phyloP scores from a whole-genome alignment of 305 asterid species.

The Lippia alba region DNA sequence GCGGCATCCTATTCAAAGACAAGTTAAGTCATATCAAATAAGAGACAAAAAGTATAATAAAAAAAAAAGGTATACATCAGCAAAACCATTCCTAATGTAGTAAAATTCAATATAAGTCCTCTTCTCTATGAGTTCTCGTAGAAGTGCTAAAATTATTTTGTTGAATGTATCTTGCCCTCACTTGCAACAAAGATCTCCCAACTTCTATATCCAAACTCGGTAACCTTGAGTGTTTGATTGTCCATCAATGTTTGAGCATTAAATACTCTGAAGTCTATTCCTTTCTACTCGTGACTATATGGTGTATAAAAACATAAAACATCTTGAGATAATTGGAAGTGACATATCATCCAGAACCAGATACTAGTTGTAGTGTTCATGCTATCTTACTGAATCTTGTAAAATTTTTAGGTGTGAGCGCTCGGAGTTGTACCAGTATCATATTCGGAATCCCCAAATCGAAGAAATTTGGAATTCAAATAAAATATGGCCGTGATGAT shows the following conservation, averaged over 20 bases:
- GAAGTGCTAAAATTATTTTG: too few relatives aligned
- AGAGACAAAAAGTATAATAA: too few relatives aligned
- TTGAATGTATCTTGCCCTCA: too few relatives aligned
- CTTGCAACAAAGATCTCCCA: too few relatives aligned
- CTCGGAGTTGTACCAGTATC: constrained; percentile 2
- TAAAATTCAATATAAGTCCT: too few relatives aligned
- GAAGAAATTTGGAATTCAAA: constrained; percentile 20
- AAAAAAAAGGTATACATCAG: too few relatives aligned
- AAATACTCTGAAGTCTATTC: neutral
- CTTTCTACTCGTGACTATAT: constrained; percentile 4
- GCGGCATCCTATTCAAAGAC: too few relatives aligned
- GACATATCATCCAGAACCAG: neutral
- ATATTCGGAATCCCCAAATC: constrained; percentile 16
- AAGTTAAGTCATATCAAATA: too few relatives aligned
- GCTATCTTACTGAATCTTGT: neutral
- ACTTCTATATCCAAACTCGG: neutral
- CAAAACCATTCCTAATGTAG: too few relatives aligned
- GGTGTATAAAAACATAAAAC: constrained; percentile 7
- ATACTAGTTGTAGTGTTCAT: neutral
- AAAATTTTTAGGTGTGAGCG: neutral
- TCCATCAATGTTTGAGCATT: neutral
- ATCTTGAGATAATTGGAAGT: constrained; percentile 11
- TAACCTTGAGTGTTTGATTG: neutral
- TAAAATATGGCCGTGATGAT: constrained; percentile 1
- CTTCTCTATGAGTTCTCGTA: too few relatives aligned